Percentiles rank a stretch among this genome's conserved stretches.
Evolutionary conservation across 768 basidiomycete genomes (phyloP).

Genomic region (Suillus luteus): DNA sequence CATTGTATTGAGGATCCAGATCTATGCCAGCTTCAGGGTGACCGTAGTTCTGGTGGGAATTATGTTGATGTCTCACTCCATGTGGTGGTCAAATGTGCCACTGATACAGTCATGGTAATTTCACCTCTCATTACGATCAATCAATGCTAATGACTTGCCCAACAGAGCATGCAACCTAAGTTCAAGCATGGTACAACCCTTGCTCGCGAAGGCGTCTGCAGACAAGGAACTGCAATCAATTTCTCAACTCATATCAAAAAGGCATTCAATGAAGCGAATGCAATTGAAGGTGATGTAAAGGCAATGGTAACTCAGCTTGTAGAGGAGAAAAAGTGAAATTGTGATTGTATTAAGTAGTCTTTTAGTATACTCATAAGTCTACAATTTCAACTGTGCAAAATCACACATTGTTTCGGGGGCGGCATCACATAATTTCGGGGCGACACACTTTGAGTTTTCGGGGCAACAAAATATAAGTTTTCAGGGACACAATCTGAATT

Average conservation of each 20-base stretch:
- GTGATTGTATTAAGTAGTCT: too few relatives aligned
- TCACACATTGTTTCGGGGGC: too few relatives aligned
- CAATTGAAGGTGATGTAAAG: background rate
- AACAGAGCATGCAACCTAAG: background rate
- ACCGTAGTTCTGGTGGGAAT: background rate
- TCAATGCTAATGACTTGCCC: background rate
- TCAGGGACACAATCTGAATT: too few relatives aligned
- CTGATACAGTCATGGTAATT: constrained; percentile 1
- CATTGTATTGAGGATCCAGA: background rate
- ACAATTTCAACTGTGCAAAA: too few relatives aligned
- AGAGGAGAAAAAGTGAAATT: too few relatives aligned
- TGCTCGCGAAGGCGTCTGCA: background rate
- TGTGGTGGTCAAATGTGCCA: constrained; percentile 8
- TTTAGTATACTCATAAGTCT: too few relatives aligned
- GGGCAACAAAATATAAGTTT: too few relatives aligned
- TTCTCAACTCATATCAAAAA: background rate
- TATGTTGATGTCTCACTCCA: constrained; percentile 6
- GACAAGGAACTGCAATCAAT: background rate
- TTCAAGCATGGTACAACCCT: background rate
- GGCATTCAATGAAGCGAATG: background rate
- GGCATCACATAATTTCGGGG: too few relatives aligned
- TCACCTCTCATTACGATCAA: background rate
- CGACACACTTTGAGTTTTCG: too few relatives aligned
- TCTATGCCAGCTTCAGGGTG: background rate
- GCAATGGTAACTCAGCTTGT: background rate